Base-by-base conservation (phyloP, 352 stramenopile genomes). In the Pythium dissotocum region DNA sequence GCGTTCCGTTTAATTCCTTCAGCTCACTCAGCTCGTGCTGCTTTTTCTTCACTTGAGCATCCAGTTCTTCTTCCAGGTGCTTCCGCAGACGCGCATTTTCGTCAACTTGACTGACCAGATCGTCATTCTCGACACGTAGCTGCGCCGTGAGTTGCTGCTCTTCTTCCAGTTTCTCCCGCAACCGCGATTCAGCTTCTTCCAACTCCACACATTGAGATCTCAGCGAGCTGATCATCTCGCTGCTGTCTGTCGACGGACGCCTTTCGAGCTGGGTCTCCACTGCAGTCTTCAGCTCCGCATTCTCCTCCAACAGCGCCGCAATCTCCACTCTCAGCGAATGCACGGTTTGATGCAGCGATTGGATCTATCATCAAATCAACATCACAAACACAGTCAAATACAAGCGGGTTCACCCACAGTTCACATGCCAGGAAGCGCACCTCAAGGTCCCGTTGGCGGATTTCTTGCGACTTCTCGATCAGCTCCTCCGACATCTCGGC, bases 401-500 rank as follows among this genome's bases (percentile, higher is more conserved):
- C 14, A 10, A 28, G 16, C 8, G 6, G 28, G 51, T 24, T 18
- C 26, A 9, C 13, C 4, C 30, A 59, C 7, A 26, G 18, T 26
- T 44, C 5, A 16, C 28, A 18, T 1, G 40, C 35, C 12, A 55
- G 35, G 13, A n/a, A 1, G 61, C 54, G 6, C 51, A 82, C 75
- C 71, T 89, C 71, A n/a, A 86, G 67, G 28, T 91, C 82, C 28
- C 78, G 80, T 35, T 77, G 69, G 21, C 79, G 80, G 30, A 93
- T 87, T 40, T 89, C 82, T 57, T 92, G 81, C 21, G 82, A 80
- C 55, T 93, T 93, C 13, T 70, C 79, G 48, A 93, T 91, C 57
- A 94, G 56, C 61, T 95, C 84, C 44, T 94, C 85, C 6, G 79
- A 82, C 82, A 94, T 91, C 40, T 92, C 83, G 0, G 72, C 80